A percentile compares a stretch with the other conserved stretches of the same genome.
These are phyloP conservation scores for Agrostemma githago DNA, from an alignment of 148 eudicot genomes.

Conservation along the genomic window DNA sequence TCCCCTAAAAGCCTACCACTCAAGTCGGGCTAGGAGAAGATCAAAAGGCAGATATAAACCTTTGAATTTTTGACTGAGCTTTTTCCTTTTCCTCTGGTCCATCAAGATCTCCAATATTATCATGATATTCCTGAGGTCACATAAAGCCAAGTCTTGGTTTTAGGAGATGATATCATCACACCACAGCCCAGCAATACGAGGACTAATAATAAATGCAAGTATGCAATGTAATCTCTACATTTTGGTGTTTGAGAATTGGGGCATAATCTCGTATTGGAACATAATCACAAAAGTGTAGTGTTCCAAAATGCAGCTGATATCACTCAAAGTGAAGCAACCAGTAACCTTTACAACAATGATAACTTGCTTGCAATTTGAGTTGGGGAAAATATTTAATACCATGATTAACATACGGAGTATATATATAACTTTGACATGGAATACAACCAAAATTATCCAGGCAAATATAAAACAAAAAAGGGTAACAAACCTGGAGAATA, in stretches of 20 bases:
- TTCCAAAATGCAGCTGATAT: no score
- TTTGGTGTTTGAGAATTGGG: not conserved
- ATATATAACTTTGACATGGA: not conserved
- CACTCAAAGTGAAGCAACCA: no score
- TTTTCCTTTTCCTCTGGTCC: slow-evolving; percentile 99
- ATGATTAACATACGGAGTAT: no score
- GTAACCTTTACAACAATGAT: no score
- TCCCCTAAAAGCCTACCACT: not conserved
- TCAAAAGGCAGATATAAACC: slow-evolving; percentile 63
- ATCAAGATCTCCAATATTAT: slow-evolving; percentile 90
- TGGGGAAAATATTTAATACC: not conserved
- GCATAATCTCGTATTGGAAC: not conserved
- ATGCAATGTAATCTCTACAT: not conserved
- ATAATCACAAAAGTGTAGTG: not conserved
- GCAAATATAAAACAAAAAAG: not conserved
- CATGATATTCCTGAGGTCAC: slow-evolving; percentile 72
- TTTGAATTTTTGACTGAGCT: slow-evolving; percentile 71
- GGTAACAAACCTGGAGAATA: slow-evolving; percentile 66
- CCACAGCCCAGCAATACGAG: not conserved
- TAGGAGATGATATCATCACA: not conserved
- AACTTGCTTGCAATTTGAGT: no score
- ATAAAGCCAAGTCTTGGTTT: not conserved
- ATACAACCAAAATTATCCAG: not conserved
- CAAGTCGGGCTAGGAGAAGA: not conserved
- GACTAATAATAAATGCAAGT: not conserved